Evolutionary conservation across 2,329 filamentous ascomycete species (phyloP), one percentile per base, ranked within the genome.

Genomic region (Aspergillus novoparasiticus): DNA sequence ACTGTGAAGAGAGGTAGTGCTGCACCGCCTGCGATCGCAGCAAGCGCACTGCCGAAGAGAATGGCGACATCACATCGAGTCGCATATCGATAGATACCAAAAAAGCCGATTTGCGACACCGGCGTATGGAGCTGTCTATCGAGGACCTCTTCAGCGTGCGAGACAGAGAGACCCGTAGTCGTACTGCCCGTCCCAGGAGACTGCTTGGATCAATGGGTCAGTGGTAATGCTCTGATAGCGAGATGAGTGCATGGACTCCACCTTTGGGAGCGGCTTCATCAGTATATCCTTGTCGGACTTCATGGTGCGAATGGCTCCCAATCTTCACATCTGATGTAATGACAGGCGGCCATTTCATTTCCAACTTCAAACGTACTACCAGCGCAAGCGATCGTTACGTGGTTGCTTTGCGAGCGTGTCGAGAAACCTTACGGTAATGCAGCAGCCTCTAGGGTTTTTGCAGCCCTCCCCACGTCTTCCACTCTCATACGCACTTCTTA

Each of bases 1-100:
- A 92, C 84, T 0, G 91, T 93, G 89, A 94, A 93, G 16, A 92
- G 79, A 14, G 91, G 91, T 63, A 93, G 78, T 5, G 88, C 88
- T 58, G 90, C 90, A 55, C 91, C 91, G n/a, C 86, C 88, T 21
- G 82, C 86, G 64, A 93, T 89, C 65, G 89, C 85, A 63, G 85
- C 85, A 59, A 93, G 65, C 34, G 81, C 72, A 28, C 87, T 85
- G 56, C 90, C 74, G 36, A 75, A 71, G 41, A 91, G 83, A 72
- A 92, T 86, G 65, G 86, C 68, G 19, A 88, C 72, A 71, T 92
- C 90, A 67, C 82, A 84, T 57, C 80, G 82, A 2, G 86, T 87
- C 5, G 89, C 85, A 79, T 91, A 92, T 64, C 90, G 85, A 73
- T 86, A 92, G 28, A 92, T 80, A 0, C 85, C 85, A 63, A 81